These are phyloP conservation scores for Ogataea neopini DNA, from an alignment of 805 yeast species.

Conservation along the genomic window DNA sequence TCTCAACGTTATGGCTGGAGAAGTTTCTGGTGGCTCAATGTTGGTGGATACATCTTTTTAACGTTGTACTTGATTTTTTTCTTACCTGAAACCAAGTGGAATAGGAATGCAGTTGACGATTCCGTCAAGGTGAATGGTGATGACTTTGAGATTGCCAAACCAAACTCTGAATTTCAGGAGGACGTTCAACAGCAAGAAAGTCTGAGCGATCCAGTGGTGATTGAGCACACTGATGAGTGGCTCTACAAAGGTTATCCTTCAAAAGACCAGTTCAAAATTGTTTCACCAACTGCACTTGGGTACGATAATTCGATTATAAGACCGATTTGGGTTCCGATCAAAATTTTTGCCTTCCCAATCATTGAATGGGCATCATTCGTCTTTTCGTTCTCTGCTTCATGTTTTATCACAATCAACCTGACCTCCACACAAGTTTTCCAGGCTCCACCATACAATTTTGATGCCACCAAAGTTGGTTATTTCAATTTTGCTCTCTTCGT, in stretches of 20 bases:
- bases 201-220: conserved; percentile 1
- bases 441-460: conserved; percentile 12
- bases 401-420: conserved; percentile 10
- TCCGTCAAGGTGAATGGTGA: conserved; percentile 2
- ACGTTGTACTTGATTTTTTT: conserved; percentile 12
- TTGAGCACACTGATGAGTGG: conserved; percentile 16
- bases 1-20: conserved; percentile 22
- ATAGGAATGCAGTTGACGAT: conserved; percentile 14
- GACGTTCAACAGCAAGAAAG: conserved; percentile 4
- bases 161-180: conserved; percentile 4
- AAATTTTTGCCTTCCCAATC: conserved; percentile 15
- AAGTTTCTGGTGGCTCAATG: conserved; percentile 21
- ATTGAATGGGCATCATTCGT: conserved; percentile 16
- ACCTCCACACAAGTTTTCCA: conserved; percentile 11
- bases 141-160: conserved; percentile 9
- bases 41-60: conserved; percentile 17
- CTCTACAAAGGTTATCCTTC: conserved; percentile 18
- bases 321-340: conserved; percentile 19
- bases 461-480: conserved; percentile 11
- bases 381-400: conserved; percentile 13
- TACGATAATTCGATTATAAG: conserved; percentile 18
- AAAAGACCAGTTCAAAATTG: conserved; percentile 17
- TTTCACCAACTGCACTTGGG: conserved; percentile 19
- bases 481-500: conserved; percentile 15
- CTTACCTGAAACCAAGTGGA: conserved; percentile 22